Percentiles rank a stretch among this genome's conserved stretches.
These are phyloP conservation scores for Hymenoscyphus repandus DNA, from an alignment of 2,329 filamentous ascomycete species.

Conservation along the genomic window DNA sequence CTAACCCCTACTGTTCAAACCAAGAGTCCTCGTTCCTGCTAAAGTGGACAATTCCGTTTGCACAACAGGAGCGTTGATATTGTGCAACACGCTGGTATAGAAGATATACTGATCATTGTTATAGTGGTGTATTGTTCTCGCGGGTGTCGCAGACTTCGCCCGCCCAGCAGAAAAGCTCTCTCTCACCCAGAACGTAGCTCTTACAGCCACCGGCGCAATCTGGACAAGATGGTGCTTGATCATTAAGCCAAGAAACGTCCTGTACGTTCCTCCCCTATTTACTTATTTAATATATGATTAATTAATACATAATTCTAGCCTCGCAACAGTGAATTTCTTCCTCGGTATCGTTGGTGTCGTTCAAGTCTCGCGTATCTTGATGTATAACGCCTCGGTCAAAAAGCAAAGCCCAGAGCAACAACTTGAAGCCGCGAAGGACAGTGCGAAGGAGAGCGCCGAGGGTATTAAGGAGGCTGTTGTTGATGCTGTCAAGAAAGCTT, in stretches of 20 bases:
- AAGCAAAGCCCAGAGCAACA: slow-evolving; percentile 32
- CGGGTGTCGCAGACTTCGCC: slow-evolving; percentile 85
- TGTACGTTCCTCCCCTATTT: slow-evolving; percentile 48
- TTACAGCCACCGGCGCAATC: slow-evolving; percentile 88
- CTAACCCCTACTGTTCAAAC: background rate
- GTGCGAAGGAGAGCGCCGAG: slow-evolving; percentile 19
- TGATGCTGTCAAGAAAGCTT: slow-evolving; percentile 30
- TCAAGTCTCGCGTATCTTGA: slow-evolving; percentile 72
- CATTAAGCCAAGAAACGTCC: slow-evolving; percentile 88
- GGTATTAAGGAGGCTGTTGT: slow-evolving; percentile 33
- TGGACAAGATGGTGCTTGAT: slow-evolving; percentile 99
- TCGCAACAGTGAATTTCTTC: slow-evolving; percentile 98
- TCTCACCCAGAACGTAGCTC: slow-evolving; percentile 82
- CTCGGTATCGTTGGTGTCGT: slow-evolving; percentile 81
- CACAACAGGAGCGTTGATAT: no score
- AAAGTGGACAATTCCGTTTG: background rate
- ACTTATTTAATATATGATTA: background rate
- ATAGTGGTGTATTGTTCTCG: slow-evolving; percentile 87
- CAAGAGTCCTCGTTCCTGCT: background rate
- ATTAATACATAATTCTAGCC: slow-evolving; percentile 40
- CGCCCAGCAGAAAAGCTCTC: slow-evolving; percentile 91
- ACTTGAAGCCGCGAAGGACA: slow-evolving; percentile 22
- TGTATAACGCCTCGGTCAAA: slow-evolving; percentile 60
- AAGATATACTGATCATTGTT: slow-evolving; percentile 3
- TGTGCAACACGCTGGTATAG: background rate